Percentiles rank a stretch among this genome's conserved stretches.
phyloP scores from a whole-genome alignment of 1,284 basidiomycete species.

The Leucoagaricus sp. region DNA sequence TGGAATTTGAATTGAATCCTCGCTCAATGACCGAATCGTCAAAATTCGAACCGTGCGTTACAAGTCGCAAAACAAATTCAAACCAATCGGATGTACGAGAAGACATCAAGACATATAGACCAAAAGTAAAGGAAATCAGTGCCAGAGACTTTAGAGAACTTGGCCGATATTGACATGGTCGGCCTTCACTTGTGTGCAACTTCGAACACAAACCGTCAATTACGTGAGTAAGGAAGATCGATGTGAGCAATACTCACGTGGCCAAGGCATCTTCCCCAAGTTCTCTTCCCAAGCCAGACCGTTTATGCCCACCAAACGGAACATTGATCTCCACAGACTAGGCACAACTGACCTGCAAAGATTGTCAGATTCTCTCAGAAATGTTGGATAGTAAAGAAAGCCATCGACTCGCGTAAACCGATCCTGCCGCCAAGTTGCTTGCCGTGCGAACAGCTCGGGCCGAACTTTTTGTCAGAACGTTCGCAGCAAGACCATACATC shows the following conservation, averaged over 20 bases:
- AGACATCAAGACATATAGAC: too few relatives aligned
- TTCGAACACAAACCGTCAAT: neutral
- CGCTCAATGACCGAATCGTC: too few relatives aligned
- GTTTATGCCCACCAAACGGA: conserved; percentile 91
- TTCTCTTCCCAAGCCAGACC: conserved; percentile 84
- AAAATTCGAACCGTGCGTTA: too few relatives aligned
- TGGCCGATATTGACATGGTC: conserved; percentile 13
- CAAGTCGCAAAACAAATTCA: too few relatives aligned
- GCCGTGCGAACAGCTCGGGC: conserved; percentile 75
- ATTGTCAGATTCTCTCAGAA: neutral
- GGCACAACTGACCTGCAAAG: conserved; percentile 65
- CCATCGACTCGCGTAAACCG: conserved; percentile 62
- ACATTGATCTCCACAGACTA: conserved; percentile 67
- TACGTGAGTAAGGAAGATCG: neutral
- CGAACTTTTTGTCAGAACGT: conserved; percentile 84
- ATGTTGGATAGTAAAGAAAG: neutral
- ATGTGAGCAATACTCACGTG: conserved; percentile 46
- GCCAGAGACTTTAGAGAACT: conserved; percentile 5
- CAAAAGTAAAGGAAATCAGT: too few relatives aligned
- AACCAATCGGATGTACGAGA: too few relatives aligned
- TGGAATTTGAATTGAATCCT: too few relatives aligned
- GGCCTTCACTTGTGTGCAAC: conserved; percentile 16
- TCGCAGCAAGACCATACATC: conserved; percentile 82
- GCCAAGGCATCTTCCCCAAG: conserved; percentile 80
- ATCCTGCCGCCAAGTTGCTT: conserved; percentile 81